Evolutionary conservation across 495 filamentous ascomycete species (phyloP), one percentile per base, ranked within the genome.

Genomic region (Penicillium desertorum): DNA sequence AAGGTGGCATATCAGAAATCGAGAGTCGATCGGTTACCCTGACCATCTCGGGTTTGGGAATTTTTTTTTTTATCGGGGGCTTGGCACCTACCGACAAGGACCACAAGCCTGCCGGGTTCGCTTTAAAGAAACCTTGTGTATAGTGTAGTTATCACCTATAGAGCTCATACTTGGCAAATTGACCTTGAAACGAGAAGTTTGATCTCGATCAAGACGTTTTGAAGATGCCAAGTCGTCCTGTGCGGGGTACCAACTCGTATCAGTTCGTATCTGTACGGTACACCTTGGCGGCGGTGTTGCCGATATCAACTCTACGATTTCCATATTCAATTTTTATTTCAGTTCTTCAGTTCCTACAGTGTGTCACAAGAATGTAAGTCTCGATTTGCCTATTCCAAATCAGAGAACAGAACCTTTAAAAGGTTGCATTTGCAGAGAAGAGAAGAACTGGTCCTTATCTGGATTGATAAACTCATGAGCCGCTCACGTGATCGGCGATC

Each of bases 31-130:
- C 34, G 14, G 34, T 14, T 7, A 37, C 34, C 5, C 5, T 37
- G 14, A 37, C 14, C 14, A 4, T 36, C 5, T 20, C 14, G 10
- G 17, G 10, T 9, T 46, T 12, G 23, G 7, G 7, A 7, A 9
- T n/a, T 34, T 34, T 36, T 37, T 36, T 5, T 37, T 16, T n/a
- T 37, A n/a, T 37, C 14, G 14, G 34, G 34, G 34, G 34, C 23
- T 20, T 53, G 16, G 17, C 27, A 60, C 63, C 37, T 63, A 75
- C 73, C 73, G 67, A 58, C 73, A 76, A 25, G 69, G 64, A 45
- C 64, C 70, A 55, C 73, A 76, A 27, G 73, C 73, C 59, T 76
- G 73, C 9, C 72, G 69, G 6, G 73, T 67, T 16, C 73, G 62
- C 58, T 72, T 75, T 3, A 68, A 39, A 12, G 65, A 66, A 17